Evolutionary conservation across 1,139 yeast genomes (phyloP).

Genomic region (Groenewaldozyma auringiensis): DNA sequence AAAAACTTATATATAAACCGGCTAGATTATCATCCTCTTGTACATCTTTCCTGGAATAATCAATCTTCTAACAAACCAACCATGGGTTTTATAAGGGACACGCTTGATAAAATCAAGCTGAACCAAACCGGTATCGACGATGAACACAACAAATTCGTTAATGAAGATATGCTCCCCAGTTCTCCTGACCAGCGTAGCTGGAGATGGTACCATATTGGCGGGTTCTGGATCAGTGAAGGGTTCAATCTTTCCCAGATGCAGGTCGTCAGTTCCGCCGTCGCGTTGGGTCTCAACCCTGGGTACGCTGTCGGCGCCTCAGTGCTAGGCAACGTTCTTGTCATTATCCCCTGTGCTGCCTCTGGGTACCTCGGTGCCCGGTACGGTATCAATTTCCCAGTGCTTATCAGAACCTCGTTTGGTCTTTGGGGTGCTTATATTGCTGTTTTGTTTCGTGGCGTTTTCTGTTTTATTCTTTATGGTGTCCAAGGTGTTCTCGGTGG

Average conservation of each 20-base stretch:
- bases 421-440: conserved; percentile 76
- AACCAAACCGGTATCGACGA: conserved; percentile 5
- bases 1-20: neutral
- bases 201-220: conserved; percentile 66
- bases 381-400: conserved; percentile 71
- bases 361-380: conserved; percentile 66
- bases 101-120: conserved; percentile 4
- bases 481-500: conserved; percentile 12
- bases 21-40: neutral
- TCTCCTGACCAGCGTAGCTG: conserved; percentile 53
- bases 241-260: conserved; percentile 43
- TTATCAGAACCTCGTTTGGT: conserved; percentile 67
- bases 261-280: conserved; percentile 20
- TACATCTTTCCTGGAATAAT: neutral
- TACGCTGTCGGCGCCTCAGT: conserved; percentile 19
- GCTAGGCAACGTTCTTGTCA: conserved; percentile 52
- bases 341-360: conserved; percentile 51
- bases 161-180: conserved; percentile 58
- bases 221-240: conserved; percentile 74
- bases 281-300: conserved; percentile 21
- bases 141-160: conserved; percentile 9
- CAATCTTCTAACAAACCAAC: too few species aligned
- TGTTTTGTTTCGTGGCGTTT: conserved; percentile 33
- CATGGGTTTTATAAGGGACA: neutral
- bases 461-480: conserved; percentile 11